Conservation (phyloP, 2,329 filamentous ascomycete genomes). For the Colletotrichum limetticola region DNA sequence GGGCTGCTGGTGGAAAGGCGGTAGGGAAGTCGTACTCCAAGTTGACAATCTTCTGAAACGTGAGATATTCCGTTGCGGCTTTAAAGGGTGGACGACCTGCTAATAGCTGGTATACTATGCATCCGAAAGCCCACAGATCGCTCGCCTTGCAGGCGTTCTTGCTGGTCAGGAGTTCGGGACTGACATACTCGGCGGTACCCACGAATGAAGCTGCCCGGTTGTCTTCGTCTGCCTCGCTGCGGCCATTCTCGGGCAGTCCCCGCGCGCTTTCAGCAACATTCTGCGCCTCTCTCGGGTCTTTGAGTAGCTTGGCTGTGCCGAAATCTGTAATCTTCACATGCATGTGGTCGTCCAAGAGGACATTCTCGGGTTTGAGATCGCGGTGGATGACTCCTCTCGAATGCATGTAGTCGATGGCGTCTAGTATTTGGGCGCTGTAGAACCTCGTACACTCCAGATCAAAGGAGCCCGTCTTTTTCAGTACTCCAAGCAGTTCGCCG, state of each 20-base stretch:
- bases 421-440: conserved; percentile 94
- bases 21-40: conserved; percentile 93
- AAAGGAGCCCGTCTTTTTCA: conserved; percentile 95
- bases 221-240: conserved; percentile 63
- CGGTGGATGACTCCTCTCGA: conserved; percentile 94
- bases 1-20: conserved; percentile 86
- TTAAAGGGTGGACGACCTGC: conserved; percentile 98
- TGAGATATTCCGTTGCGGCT: conserved; percentile 93
- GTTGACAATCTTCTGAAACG: conserved; percentile 97
- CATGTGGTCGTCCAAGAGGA: conserved; percentile 94
- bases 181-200: conserved; percentile 97
- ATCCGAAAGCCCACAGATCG: conserved; percentile 98
- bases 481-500: conserved; percentile 88
- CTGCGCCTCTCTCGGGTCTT: conserved; percentile 62
- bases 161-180: conserved; percentile 94
- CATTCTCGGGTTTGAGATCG: conserved; percentile 96
- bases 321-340: conserved; percentile 99
- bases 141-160: conserved; percentile 98
- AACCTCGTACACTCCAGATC: conserved; percentile 95
- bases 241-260: conserved; percentile 49
- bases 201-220: conserved; percentile 93
- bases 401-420: conserved; percentile 98
- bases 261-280: conserved; percentile 52
- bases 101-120: conserved; percentile 95
- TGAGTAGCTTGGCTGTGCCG: conserved; percentile 94